Base-by-base conservation (phyloP, 192 early-diverging fungal genomes). In the Podochytrium sp. region DNA sequence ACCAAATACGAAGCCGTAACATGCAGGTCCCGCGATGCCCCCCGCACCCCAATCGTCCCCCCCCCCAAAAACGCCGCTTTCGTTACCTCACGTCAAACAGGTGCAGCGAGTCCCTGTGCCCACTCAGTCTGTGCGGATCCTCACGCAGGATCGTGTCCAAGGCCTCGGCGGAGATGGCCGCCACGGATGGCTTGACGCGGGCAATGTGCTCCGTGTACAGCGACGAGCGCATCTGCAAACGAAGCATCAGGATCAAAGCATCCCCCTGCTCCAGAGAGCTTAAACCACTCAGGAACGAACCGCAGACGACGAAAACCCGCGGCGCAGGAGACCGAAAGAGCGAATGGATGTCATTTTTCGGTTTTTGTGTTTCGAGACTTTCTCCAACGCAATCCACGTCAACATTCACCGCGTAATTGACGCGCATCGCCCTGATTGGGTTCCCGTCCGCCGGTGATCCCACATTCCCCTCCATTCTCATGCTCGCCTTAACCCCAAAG, bases 401-500 rank as follows among this genome's bases (percentile, higher is more conserved):
- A 23, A 30, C 7, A 25, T 20, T 66, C 29, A 64, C 32, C n/a
- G n/a, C n/a, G n/a, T n/a, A n/a, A n/a, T n/a, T n/a, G n/a, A n/a
- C 77, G 12, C 55, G 47, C n/a, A 59, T 67, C 2, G 60, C 58
- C 12, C 43, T 65, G 40, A 73, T 42, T 57, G 80, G 83, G 29
- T 99, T 98, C 70, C 98, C 98, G n/a, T 97, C 96, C 5, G 98
- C 98, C 14, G 98, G 98, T 62, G 98, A 99, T 78, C 96, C 95
- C n/a, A 99, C 98, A 2, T 82, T 98, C 64, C 84, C 98, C 59
- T 76, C 57, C 51, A 55, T 72, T n/a, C n/a, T n/a, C n/a, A n/a
- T n/a, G n/a, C n/a, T n/a, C n/a, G n/a, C n/a, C 56, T 58, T 7
- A 18, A 25, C 18, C 18, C 10, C 37, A 25, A 43, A 4, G 42